Percentiles rank a stretch among this genome's conserved stretches.
Evolutionary conservation across 768 basidiomycete species (phyloP).

Genomic region (Pleurotus tuoliensis): DNA sequence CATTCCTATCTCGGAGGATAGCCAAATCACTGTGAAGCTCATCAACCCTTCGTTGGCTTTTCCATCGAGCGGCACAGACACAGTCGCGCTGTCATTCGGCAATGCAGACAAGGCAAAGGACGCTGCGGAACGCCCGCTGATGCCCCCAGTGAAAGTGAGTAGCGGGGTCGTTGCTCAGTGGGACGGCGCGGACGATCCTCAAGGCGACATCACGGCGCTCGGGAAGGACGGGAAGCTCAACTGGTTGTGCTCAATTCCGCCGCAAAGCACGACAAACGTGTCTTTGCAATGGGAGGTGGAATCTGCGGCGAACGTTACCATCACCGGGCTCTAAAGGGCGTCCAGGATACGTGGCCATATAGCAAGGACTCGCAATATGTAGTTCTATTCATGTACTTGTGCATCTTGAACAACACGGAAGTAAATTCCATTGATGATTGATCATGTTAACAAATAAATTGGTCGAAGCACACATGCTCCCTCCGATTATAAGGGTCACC

Average conservation of each 20-base stretch:
- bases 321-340: conserved; percentile 6
- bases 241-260: conserved; percentile 26
- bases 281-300: conserved; percentile 10
- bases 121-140: conserved; percentile 9
- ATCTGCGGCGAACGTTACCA: background rate
- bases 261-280: conserved; percentile 27
- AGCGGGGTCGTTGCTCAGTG: conserved; percentile 31
- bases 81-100: background rate
- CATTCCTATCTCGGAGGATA: conserved; percentile 32
- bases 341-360: too few relatives aligned
- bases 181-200: conserved; percentile 32
- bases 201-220: conserved; percentile 9
- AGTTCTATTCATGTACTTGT: too few relatives aligned
- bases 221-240: conserved; percentile 31
- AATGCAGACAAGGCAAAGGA: conserved; percentile 5
- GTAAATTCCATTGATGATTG: too few relatives aligned
- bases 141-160: conserved; percentile 20
- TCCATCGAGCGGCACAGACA: conserved; percentile 11
- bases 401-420: too few relatives aligned
- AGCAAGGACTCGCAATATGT: too few relatives aligned
- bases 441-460: too few relatives aligned
- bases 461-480: too few relatives aligned
- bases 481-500: too few relatives aligned
- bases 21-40: conserved; percentile 38
- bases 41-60: conserved; percentile 25